Base-by-base conservation (phyloP, 2,329 filamentous ascomycete species). In the Rhexocercosporidium sp. region DNA sequence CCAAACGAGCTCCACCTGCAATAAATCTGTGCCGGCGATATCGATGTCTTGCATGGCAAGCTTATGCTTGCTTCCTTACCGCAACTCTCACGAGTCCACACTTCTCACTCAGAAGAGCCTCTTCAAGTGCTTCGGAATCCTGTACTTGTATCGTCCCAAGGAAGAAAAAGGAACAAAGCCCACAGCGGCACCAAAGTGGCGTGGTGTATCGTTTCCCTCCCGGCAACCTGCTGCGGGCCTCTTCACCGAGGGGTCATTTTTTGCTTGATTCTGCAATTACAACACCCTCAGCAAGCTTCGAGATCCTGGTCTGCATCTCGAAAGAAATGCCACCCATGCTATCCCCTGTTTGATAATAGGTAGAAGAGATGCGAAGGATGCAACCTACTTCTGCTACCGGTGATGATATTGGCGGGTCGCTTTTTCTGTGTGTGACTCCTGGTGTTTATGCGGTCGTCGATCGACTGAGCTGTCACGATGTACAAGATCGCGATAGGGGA, bases 391-490 rank as follows among this genome's bases (percentile, higher is more conserved):
- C 7, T 57, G 31, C 31, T 22, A 14, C 54, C 11, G 3, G 20
- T 5, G 54, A 14, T 39, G 31, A 57, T 57, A 25, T 39, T 57
- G 54, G 53, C 34, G 20, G 20, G 6, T 7, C 3, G 18, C 44
- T 11, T 3, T 47, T n/a, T 22, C n/a, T 41, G 14, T 53, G 49
- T 56, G 31, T 25, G 9, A 57, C 54, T 25, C 18, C 31, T 37
- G 53, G 53, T 56, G 53, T 57, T 57, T 25, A 25, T 57, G 31
- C 31, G 22, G 54, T 22, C 54, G 54, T 22, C 54, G 54, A 57
- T 57, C 54, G 37, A 64, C 41, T 64, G 62, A 64, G 62, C 41
- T 64, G 39, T 64, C 62, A 64, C 39, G 31, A n/a, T 25, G 62
- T 64, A 64, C 62, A 64, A 57, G 62, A 64, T 64, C 51, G 60